Evolutionary conservation across 257 asterid species (phyloP), one percentile per base, ranked within the genome.

Genomic region (Verbena officinalis): DNA sequence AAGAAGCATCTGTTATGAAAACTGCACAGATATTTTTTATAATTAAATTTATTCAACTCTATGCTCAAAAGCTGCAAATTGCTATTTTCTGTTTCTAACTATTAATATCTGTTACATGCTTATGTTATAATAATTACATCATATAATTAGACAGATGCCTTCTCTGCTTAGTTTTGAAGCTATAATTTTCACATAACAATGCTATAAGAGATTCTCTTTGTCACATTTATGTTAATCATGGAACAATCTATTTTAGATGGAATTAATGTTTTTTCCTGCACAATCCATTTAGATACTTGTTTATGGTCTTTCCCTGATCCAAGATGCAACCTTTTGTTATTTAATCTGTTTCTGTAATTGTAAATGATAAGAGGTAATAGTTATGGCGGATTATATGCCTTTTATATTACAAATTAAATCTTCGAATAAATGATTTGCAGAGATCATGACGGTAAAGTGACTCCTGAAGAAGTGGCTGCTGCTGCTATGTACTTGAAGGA

Each of bases 401-500:
- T n/a, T n/a, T n/a, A n/a, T n/a, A n/a, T n/a, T n/a, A n/a, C n/a
- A n/a, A n/a, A n/a, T n/a, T n/a, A n/a, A n/a, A n/a, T n/a, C n/a
- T n/a, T n/a, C n/a, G n/a, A n/a, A n/a, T n/a, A n/a, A n/a, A n/a
- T n/a, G n/a, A n/a, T n/a, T n/a, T 73, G 58, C 82, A 87, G 96
- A 72, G 97, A 87, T 72, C 73, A 82, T 75, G 97, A 88, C 73
- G 95, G 95, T 60, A 90, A 90, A 78, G 93, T 87, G 69, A 88
- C 89, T 65, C 83, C 96, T 1, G 97, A 87, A 75, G 96, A 90
- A 73, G 85, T 90, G 62, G 96, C 96, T 57, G 83, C 95, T 52
- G 95, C 97, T 39, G 93, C 95, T 53, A 30, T 65, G 74, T 88
- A 86, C 64, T 82, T 90, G 81, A 90, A 90, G 70, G 81, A 88